Evolutionary conservation across 805 yeast species (phyloP).

Genomic region (Candida vaughaniae): DNA sequence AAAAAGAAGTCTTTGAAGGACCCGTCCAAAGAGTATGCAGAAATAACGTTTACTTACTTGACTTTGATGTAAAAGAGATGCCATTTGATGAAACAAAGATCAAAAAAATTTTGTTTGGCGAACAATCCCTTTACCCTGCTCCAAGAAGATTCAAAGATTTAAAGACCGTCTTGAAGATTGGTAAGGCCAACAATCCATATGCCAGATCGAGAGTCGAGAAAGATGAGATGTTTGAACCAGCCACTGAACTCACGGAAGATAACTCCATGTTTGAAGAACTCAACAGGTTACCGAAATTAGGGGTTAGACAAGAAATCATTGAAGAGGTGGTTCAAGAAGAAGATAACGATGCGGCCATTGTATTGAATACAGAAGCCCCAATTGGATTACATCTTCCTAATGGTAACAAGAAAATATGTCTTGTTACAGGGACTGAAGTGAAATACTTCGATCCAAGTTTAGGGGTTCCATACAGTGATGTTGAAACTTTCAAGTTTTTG

Average conservation of each 20-base stretch:
- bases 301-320: conserved; percentile 47
- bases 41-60: conserved; percentile 54
- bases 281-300: conserved; percentile 58
- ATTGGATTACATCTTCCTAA: conserved; percentile 70
- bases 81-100: conserved; percentile 27
- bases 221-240: conserved; percentile 35
- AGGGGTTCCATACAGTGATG: conserved; percentile 83
- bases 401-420: conserved; percentile 65
- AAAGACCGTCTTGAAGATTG: conserved; percentile 49
- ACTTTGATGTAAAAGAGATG: conserved; percentile 39
- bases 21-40: conserved; percentile 63
- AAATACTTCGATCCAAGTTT: conserved; percentile 84
- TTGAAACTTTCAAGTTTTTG: conserved; percentile 73
- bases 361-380: conserved; percentile 67
- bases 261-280: conserved; percentile 42
- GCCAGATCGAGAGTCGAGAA: conserved; percentile 30
- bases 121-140: conserved; percentile 52
- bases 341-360: conserved; percentile 34
- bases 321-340: conserved; percentile 44
- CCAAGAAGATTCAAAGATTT: conserved; percentile 53
- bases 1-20: conserved; percentile 52
- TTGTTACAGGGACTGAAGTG: conserved; percentile 76
- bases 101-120: conserved; percentile 54
- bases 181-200: conserved; percentile 37
- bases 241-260: conserved; percentile 33